These are phyloP conservation scores for Clarireedia homoeocarpa DNA, from an alignment of 2,329 filamentous ascomycete species.

Conservation along the genomic window DNA sequence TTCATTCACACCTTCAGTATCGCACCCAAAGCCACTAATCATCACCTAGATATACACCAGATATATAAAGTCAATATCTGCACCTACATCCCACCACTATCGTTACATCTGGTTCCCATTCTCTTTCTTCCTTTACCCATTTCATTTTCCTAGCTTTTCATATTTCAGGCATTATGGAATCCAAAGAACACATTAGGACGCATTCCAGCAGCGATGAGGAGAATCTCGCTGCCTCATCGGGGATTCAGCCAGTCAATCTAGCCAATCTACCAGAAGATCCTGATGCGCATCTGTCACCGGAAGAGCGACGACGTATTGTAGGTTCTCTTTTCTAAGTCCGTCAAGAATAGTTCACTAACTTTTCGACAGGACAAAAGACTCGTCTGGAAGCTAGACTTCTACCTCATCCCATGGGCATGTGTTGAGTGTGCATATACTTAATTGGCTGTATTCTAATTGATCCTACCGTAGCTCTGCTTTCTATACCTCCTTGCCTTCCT, in stretches of 20 bases:
- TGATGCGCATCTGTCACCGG: slow-evolving; percentile 56
- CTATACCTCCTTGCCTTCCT: slow-evolving; percentile 70
- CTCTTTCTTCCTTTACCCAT: background rate
- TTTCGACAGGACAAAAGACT: slow-evolving; percentile 51
- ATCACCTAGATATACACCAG: too few species aligned
- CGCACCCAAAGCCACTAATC: background rate
- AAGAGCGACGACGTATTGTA: slow-evolving; percentile 55
- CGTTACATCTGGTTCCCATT: too few species aligned
- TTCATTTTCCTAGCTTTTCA: background rate
- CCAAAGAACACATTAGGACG: background rate
- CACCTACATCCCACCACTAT: too few species aligned
- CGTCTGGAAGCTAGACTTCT: slow-evolving; percentile 52
- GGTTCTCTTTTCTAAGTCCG: slow-evolving; percentile 20
- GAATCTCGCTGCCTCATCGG: background rate
- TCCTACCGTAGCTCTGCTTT: slow-evolving; percentile 48
- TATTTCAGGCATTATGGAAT: slow-evolving; percentile 3
- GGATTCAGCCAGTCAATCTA: background rate
- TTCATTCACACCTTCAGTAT: background rate
- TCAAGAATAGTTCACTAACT: background rate
- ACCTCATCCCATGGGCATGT: slow-evolving; percentile 50
- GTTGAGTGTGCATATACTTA: background rate
- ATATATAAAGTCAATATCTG: too few species aligned
- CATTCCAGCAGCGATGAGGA: slow-evolving; percentile 6
- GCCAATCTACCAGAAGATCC: slow-evolving; percentile 36
- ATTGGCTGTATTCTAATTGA: slow-evolving; percentile 34